These are phyloP conservation scores for Phaeosphaeriaceae sp. DNA, from an alignment of 2,329 filamentous ascomycete species.

Conservation along the genomic window DNA sequence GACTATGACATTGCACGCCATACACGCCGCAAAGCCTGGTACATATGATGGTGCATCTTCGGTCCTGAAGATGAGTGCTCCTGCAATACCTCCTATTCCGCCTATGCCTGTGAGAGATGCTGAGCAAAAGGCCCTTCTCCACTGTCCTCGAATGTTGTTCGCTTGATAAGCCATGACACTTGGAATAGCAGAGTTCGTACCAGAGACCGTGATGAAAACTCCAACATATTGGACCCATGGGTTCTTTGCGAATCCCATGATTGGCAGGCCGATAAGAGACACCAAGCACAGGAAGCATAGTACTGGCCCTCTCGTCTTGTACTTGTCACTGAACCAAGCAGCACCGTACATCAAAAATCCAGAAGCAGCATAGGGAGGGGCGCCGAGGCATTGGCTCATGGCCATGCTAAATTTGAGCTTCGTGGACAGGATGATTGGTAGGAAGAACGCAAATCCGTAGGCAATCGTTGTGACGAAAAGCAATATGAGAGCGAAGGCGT, in stretches of 20 bases:
- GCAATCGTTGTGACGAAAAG: conserved; percentile 28
- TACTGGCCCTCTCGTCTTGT: conserved; percentile 29
- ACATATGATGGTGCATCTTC: conserved; percentile 29
- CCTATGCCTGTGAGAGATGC: conserved; percentile 27
- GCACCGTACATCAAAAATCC: conserved; percentile 34
- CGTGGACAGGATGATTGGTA: conserved; percentile 30
- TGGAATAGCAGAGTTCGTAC: conserved; percentile 28
- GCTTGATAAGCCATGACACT: conserved; percentile 33
- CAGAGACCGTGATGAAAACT: conserved; percentile 29
- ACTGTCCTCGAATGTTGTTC: conserved; percentile 30
- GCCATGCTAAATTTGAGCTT: conserved; percentile 32
- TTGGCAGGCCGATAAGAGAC: conserved; percentile 30
- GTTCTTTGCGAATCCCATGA: conserved; percentile 32
- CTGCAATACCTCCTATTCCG: conserved; percentile 29
- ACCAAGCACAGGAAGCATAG: conserved; percentile 28
- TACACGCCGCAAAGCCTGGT: conserved; percentile 30
- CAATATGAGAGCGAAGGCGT: conserved; percentile 28
- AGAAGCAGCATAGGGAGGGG: conserved; percentile 33
- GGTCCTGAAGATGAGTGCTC: conserved; percentile 31
- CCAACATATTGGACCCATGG: conserved; percentile 31
- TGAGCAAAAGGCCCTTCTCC: conserved; percentile 31
- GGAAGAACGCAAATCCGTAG: conserved; percentile 31
- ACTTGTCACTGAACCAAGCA: conserved; percentile 32
- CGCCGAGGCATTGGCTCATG: conserved; percentile 32
- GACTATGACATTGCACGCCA: conserved; percentile 28